Evolutionary conservation across 2,329 filamentous ascomycete genomes (phyloP).

Genomic region (Diplocarpon mali): DNA sequence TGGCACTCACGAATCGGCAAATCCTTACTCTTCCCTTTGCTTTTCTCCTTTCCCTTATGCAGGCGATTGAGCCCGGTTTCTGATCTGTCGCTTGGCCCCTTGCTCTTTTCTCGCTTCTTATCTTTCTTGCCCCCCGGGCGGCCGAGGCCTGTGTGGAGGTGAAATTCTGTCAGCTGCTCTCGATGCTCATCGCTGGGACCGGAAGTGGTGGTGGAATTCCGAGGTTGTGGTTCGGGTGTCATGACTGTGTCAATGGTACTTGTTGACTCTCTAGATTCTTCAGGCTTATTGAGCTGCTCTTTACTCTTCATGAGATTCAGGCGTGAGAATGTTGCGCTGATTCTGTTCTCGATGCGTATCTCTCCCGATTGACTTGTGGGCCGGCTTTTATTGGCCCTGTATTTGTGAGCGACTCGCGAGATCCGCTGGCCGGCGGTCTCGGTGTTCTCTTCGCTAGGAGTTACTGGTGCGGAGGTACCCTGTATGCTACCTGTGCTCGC

Average conservation of each 20-base stretch:
- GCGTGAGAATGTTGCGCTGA: slow-evolving; percentile 46
- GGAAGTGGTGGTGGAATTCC: slow-evolving; percentile 7
- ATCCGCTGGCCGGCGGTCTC: slow-evolving; percentile 41
- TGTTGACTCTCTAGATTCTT: slow-evolving; percentile 9
- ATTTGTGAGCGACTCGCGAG: slow-evolving; percentile 46
- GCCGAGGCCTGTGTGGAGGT: slow-evolving; percentile 1
- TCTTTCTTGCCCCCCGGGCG: slow-evolving; percentile 18
- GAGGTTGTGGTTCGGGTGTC: slow-evolving; percentile 8
- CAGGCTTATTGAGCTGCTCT: slow-evolving; percentile 20
- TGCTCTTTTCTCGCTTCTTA: slow-evolving; percentile 22
- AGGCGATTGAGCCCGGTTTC: no score
- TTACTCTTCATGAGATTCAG: slow-evolving; percentile 23
- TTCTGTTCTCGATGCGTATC: slow-evolving; percentile 44
- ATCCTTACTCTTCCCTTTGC: no score
- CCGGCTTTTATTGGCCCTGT: slow-evolving; percentile 40
- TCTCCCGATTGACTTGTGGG: slow-evolving; percentile 49
- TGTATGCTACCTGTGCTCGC: slow-evolving; percentile 27
- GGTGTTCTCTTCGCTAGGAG: slow-evolving; percentile 42
- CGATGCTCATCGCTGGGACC: slow-evolving; percentile 8
- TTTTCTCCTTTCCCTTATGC: no score
- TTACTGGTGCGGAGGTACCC: slow-evolving; percentile 33
- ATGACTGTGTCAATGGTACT: slow-evolving; percentile 4
- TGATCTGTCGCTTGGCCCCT: slow-evolving; percentile 10
- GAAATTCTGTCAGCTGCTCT: slow-evolving; percentile 1
- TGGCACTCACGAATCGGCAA: no score